phyloP scores from a whole-genome alignment of 2,329 filamentous ascomycete genomes.

The Neonectria coccinea region DNA sequence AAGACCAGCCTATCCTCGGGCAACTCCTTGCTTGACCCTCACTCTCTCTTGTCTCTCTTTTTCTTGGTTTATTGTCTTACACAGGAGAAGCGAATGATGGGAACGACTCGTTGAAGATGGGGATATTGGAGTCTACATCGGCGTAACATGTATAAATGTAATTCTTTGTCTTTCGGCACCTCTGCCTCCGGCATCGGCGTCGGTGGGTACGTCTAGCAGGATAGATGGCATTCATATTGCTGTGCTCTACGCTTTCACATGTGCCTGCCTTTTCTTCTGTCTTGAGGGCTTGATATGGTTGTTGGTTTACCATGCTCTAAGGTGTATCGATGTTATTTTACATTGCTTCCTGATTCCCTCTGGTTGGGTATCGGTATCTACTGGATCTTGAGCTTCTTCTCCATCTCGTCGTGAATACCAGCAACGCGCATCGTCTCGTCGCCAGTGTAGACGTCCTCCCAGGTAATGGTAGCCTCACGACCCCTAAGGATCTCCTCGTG shows the following conservation, averaged over 20 bases:
- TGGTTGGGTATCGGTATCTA: constrained; percentile 29
- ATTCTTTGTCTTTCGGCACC: constrained; percentile 35
- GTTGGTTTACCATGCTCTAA: constrained; percentile 33
- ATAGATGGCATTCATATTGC: constrained; percentile 34
- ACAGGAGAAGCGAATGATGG: constrained; percentile 41
- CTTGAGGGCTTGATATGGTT: not conserved
- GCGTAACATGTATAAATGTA: constrained; percentile 47
- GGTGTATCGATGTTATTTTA: constrained; percentile 36
- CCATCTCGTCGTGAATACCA: constrained; percentile 92
- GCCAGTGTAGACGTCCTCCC: constrained; percentile 94
- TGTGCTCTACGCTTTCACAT: constrained; percentile 14
- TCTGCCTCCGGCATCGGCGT: constrained; percentile 31
- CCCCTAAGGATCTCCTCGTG: constrained; percentile 92
- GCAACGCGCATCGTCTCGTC: constrained; percentile 78
- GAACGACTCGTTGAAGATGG: constrained; percentile 42
- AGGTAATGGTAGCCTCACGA: constrained; percentile 80
- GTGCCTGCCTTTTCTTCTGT: not conserved
- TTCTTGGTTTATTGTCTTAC: constrained; percentile 40
- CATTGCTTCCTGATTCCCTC: constrained; percentile 24
- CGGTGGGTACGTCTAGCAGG: constrained; percentile 36
- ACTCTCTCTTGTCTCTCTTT: constrained; percentile 35
- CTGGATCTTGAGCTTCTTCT: constrained; percentile 85
- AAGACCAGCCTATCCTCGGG: constrained; percentile 10
- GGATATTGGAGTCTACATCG: constrained; percentile 46
- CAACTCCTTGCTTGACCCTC: constrained; percentile 19